Evolutionary conservation across 2,329 filamentous ascomycete genomes (phyloP).

Genomic region (Mariannaea sp.): DNA sequence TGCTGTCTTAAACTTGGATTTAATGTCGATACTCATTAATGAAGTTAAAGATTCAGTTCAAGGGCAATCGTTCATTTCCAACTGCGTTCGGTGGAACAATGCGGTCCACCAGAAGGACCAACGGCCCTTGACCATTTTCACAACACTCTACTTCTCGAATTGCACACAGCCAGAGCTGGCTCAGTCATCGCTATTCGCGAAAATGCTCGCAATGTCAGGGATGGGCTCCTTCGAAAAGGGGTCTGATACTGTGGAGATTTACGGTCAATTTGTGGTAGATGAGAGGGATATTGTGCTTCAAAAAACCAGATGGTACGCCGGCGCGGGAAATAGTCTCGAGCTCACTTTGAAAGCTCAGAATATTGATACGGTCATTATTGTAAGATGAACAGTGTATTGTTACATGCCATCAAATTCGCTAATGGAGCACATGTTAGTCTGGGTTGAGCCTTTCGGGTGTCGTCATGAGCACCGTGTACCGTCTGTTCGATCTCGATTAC

Average conservation of each 20-base stretch:
- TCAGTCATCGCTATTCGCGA: neutral
- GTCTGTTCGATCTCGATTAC: conserved; percentile 50
- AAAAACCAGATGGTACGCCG: conserved; percentile 50
- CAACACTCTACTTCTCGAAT: neutral
- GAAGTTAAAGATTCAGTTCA: conserved; percentile 40
- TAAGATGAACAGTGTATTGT: neutral
- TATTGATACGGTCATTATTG: conserved; percentile 4
- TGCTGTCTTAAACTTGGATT: conserved; percentile 43
- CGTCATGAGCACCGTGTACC: conserved; percentile 49
- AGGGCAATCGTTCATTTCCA: neutral
- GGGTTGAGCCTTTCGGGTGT: conserved; percentile 49
- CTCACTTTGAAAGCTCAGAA: conserved; percentile 41
- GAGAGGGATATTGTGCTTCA: conserved; percentile 42
- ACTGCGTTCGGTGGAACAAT: neutral
- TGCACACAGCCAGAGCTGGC: neutral
- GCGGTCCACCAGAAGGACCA: neutral
- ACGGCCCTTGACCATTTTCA: neutral
- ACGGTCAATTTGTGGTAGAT: conserved; percentile 39
- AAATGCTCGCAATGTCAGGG: neutral
- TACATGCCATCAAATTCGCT: too few relatives aligned
- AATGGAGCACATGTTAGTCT: conserved; percentile 32
- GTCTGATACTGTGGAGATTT: conserved; percentile 39
- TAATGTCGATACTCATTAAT: conserved; percentile 45
- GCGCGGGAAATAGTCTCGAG: conserved; percentile 46
- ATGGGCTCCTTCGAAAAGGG: neutral